Percentiles rank a stretch among this genome's conserved stretches.
phyloP scores from a whole-genome alignment of 345 rosid species.

The Sonneratia caseolaris region DNA sequence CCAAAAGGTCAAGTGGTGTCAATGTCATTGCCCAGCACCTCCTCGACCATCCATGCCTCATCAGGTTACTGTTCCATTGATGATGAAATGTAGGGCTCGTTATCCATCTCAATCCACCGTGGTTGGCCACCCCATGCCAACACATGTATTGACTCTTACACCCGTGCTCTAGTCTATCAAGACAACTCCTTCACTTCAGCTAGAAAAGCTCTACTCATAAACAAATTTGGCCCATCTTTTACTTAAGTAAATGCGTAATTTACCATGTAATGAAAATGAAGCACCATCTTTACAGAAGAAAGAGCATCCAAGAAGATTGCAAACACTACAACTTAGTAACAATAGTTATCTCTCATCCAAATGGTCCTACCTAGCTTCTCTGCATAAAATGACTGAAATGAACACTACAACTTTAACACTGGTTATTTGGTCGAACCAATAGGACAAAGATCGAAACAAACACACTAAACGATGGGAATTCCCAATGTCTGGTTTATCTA shows the following conservation, averaged over 20 bases:
- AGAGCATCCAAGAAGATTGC: not conserved
- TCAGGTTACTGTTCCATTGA: not conserved
- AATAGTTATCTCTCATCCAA: not conserved
- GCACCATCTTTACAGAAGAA: not conserved
- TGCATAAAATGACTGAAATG: not conserved
- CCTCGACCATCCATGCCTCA: slow-evolving; percentile 3
- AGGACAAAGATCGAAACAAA: not conserved
- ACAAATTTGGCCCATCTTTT: not conserved
- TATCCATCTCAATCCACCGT: slow-evolving; percentile 3
- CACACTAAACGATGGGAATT: not conserved
- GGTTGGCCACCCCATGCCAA: not conserved
- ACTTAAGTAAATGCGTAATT: not conserved
- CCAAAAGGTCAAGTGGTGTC: not conserved
- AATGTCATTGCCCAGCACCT: not conserved
- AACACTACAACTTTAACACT: not conserved
- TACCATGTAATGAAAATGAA: not conserved
- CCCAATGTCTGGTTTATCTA: not conserved
- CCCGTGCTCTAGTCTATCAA: not conserved
- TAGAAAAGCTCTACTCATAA: not conserved
- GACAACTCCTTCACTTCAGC: not conserved
- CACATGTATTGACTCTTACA: not conserved
- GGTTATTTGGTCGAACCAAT: not conserved
- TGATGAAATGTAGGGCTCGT: not conserved
- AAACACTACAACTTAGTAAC: not conserved
- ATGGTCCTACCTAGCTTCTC: not conserved